Evolutionary conservation across 176 grass and related monocot genomes (phyloP).

Genomic region (Musa acuminata): DNA sequence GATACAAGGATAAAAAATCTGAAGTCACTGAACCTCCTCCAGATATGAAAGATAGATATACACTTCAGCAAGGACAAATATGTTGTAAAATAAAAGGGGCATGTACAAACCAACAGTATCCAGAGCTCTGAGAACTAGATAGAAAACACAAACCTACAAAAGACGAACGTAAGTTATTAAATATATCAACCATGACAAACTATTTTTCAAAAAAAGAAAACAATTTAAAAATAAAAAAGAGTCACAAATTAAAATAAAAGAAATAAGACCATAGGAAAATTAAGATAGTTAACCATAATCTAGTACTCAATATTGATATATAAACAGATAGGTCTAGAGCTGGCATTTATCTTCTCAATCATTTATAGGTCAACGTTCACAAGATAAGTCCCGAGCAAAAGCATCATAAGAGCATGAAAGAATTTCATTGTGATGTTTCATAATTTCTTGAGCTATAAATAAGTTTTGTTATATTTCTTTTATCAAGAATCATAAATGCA

Average conservation of each 20-base stretch:
- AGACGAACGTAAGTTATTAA: background rate
- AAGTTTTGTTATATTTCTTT: too few relatives aligned
- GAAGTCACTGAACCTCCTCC: background rate
- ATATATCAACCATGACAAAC: background rate
- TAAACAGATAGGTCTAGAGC: too few relatives aligned
- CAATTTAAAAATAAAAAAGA: too few relatives aligned
- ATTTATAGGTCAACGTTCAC: background rate
- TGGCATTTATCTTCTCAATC: background rate
- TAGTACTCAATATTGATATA: background rate
- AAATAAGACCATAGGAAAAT: background rate
- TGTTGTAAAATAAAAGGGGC: background rate
- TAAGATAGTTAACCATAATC: background rate
- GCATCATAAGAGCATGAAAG: too few relatives aligned
- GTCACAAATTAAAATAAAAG: background rate
- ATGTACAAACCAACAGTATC: constrained; percentile 75
- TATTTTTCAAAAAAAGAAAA: too few relatives aligned
- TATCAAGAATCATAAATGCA: too few relatives aligned
- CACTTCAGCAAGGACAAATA: background rate
- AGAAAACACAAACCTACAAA: constrained; percentile 93
- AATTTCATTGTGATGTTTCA: too few relatives aligned
- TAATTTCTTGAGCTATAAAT: too few relatives aligned
- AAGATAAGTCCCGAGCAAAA: too few relatives aligned
- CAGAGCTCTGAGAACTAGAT: constrained; percentile 90
- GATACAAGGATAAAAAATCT: background rate
- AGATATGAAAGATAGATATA: background rate